Evolutionary conservation across 2,329 filamentous ascomycete species (phyloP).

Genomic region (Lasiodiplodia sp.): DNA sequence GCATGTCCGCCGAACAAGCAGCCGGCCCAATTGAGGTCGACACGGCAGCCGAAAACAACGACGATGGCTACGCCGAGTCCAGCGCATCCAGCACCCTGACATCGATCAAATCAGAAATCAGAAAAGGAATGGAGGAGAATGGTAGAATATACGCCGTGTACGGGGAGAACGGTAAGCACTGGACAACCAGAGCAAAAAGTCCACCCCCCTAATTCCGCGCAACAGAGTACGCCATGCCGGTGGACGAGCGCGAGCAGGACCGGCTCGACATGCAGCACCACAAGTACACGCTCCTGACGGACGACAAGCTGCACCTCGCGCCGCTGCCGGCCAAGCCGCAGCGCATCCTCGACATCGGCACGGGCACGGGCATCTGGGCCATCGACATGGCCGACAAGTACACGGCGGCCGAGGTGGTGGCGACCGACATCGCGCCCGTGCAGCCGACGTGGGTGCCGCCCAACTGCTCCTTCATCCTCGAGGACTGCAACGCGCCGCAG

Average conservation of each 20-base stretch:
- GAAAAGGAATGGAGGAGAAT: too few species aligned
- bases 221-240: conserved; percentile 35
- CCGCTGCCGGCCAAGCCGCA: conserved; percentile 32
- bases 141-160: too few species aligned
- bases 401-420: conserved; percentile 41
- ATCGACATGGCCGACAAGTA: conserved; percentile 44
- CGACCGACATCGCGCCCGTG: conserved; percentile 43
- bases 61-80: too few species aligned
- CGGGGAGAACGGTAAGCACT: too few species aligned
- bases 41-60: too few species aligned
- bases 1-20: too few species aligned
- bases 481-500: neutral
- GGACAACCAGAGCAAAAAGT: too few species aligned
- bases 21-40: too few species aligned
- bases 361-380: conserved; percentile 45
- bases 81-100: too few species aligned
- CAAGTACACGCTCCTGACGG: neutral
- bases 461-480: conserved; percentile 41
- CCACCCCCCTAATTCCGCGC: too few species aligned
- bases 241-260: conserved; percentile 26
- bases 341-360: conserved; percentile 41
- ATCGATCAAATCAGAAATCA: too few species aligned
- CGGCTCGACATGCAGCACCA: conserved; percentile 27
- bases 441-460: conserved; percentile 38
- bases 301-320: conserved; percentile 33